Conservation (phyloP, 306 rosid genomes). For the Quercus mongolica region DNA sequence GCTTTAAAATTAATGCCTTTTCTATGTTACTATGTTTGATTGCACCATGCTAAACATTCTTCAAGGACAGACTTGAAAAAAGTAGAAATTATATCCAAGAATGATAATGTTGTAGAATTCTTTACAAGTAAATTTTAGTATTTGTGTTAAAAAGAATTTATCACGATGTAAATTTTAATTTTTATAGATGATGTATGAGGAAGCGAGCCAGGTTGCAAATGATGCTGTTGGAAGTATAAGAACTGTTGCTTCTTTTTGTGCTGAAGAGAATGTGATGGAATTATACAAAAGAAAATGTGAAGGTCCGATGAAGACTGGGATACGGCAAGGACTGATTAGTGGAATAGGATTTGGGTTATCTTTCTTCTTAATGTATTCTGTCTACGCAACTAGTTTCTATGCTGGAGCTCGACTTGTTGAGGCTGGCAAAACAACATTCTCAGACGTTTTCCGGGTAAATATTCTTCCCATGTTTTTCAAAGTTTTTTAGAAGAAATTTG, state of each 20-base stretch:
- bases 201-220: conserved; percentile 68
- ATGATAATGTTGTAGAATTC: neutral
- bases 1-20: conserved; percentile 1
- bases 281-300: conserved; percentile 52
- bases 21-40: neutral
- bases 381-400: conserved; percentile 48
- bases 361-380: conserved; percentile 42
- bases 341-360: conserved; percentile 60
- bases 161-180: neutral
- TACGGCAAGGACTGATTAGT: conserved; percentile 43
- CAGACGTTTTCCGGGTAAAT: conserved; percentile 56
- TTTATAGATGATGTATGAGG: conserved; percentile 53
- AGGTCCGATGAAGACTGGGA: conserved; percentile 48
- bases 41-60: neutral
- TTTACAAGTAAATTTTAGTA: neutral
- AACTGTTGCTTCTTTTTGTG: conserved; percentile 66
- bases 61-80: neutral
- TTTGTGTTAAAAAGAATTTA: neutral
- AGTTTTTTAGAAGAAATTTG: neutral
- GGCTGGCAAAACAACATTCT: conserved; percentile 42
- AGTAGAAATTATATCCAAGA: neutral
- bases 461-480: neutral
- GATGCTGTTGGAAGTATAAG: conserved; percentile 61
- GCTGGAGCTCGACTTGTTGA: conserved; percentile 56
- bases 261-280: conserved; percentile 60